Percentiles rank a stretch among this genome's conserved stretches.
phyloP scores from a whole-genome alignment of 2,329 filamentous ascomycete genomes.

The Hymenotorrendiella dingleyae region DNA sequence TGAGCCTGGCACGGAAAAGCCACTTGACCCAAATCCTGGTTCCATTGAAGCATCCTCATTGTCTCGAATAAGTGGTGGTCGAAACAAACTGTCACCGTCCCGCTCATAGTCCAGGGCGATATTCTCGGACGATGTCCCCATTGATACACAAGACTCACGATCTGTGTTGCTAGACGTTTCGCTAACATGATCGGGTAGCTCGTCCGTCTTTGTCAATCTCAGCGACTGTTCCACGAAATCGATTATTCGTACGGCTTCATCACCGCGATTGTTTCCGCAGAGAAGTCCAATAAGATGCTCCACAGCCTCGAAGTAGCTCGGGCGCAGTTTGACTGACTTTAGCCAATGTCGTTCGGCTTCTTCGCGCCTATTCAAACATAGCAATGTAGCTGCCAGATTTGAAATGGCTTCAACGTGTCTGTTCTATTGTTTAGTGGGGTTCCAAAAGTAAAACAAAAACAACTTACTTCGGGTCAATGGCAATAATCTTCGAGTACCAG shows the following conservation, averaged over 20 bases:
- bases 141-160: constrained; percentile 24
- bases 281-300: constrained; percentile 88
- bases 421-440: constrained; percentile 6
- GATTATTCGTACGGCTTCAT: constrained; percentile 83
- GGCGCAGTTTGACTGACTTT: constrained; percentile 73
- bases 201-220: constrained; percentile 41
- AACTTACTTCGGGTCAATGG: constrained; percentile 49
- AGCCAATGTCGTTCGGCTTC: constrained; percentile 87
- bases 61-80: constrained; percentile 13
- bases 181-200: constrained; percentile 50
- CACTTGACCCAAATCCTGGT: constrained; percentile 65
- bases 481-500: constrained; percentile 64
- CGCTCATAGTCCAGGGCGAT: constrained; percentile 27
- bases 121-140: constrained; percentile 22
- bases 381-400: constrained; percentile 83
- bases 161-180: constrained; percentile 51
- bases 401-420: constrained; percentile 85
- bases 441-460: not conserved
- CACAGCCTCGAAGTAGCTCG: constrained; percentile 88
- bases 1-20: constrained; percentile 74
- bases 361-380: constrained; percentile 73
- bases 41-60: constrained; percentile 18
- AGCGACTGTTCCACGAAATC: constrained; percentile 74
- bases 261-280: constrained; percentile 72
- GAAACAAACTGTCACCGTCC: constrained; percentile 19